Percentiles rank a stretch among this genome's conserved stretches.
Evolutionary conservation across 2,329 filamentous ascomycete genomes (phyloP).

Genomic region (Dactylonectria macrodidyma): DNA sequence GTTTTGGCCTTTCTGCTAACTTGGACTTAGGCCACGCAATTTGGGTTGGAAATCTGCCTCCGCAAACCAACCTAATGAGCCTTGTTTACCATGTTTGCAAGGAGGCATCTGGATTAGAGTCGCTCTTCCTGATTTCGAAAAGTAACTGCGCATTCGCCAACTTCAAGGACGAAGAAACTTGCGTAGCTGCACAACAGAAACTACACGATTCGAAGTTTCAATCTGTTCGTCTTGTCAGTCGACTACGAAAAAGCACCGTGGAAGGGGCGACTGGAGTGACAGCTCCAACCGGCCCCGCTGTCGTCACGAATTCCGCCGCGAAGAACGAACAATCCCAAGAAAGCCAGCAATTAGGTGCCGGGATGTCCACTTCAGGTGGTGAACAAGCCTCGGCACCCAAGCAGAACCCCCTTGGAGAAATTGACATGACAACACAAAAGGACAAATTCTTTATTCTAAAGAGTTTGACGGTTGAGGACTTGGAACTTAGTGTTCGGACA

Average conservation of each 20-base stretch:
- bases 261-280: slow-evolving; percentile 63
- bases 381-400: slow-evolving; percentile 22
- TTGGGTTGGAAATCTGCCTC: slow-evolving; percentile 95
- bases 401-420: slow-evolving; percentile 23
- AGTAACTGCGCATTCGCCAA: slow-evolving; percentile 99
- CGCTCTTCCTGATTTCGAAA: slow-evolving; percentile 94
- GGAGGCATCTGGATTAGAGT: slow-evolving; percentile 85
- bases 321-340: slow-evolving; percentile 35
- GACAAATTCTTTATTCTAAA: slow-evolving; percentile 95
- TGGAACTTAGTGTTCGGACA: slow-evolving; percentile 89
- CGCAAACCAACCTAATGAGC: slow-evolving; percentile 83
- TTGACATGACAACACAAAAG: slow-evolving; percentile 53
- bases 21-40: slow-evolving; percentile 80
- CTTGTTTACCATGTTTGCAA: slow-evolving; percentile 93
- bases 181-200: slow-evolving; percentile 81
- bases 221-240: slow-evolving; percentile 87
- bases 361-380: slow-evolving; percentile 15
- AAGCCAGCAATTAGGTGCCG: slow-evolving; percentile 13
- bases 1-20: slow-evolving; percentile 20
- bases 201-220: slow-evolving; percentile 94
- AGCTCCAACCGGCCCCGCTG: slow-evolving; percentile 69
- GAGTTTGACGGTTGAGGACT: slow-evolving; percentile 90
- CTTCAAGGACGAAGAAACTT: slow-evolving; percentile 85
- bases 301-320: slow-evolving; percentile 50
- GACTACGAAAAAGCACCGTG: slow-evolving; percentile 75